phyloP scores from a whole-genome alignment of 2,329 filamentous ascomycete species.

The Monosporascus sp. region DNA sequence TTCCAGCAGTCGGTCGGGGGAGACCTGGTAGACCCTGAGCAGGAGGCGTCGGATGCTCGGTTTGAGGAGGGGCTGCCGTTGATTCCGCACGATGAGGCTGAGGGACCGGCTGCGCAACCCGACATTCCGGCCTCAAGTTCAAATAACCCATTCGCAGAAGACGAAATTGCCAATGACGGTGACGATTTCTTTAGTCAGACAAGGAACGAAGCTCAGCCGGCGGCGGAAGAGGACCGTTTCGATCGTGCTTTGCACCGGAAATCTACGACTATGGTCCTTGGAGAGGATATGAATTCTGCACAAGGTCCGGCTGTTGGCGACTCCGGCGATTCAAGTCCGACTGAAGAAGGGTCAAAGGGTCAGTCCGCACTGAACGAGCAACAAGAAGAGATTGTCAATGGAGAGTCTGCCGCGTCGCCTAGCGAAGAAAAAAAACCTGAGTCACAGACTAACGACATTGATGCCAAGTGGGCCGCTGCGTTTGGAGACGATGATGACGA shows the following conservation, averaged over 20 bases:
- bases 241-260: slow-evolving; percentile 53
- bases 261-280: slow-evolving; percentile 62
- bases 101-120: slow-evolving; percentile 19
- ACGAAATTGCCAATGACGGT: slow-evolving; percentile 40
- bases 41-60: slow-evolving; percentile 48
- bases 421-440: slow-evolving; percentile 16
- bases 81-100: slow-evolving; percentile 35
- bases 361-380: slow-evolving; percentile 3
- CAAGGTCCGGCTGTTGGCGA: slow-evolving; percentile 8
- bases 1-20: slow-evolving; percentile 36
- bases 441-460: slow-evolving; percentile 47
- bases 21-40: slow-evolving; percentile 33
- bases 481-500: slow-evolving; percentile 66
- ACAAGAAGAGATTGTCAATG: slow-evolving; percentile 10
- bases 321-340: slow-evolving; percentile 17
- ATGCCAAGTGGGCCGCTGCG: slow-evolving; percentile 78
- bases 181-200: slow-evolving; percentile 60
- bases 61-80: slow-evolving; percentile 68
- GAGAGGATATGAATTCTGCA: slow-evolving; percentile 20
- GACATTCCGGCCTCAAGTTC: slow-evolving; percentile 16
- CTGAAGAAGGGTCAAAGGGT: slow-evolving; percentile 11
- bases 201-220: slow-evolving; percentile 25
- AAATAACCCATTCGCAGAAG: slow-evolving; percentile 32
- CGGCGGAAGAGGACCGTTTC: slow-evolving; percentile 19
- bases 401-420: slow-evolving; percentile 16